A percentile compares a stretch with the other conserved stretches of the same genome.
phyloP scores from a whole-genome alignment of 2,329 filamentous ascomycete species.

The Aspergillus transmontanensis region DNA sequence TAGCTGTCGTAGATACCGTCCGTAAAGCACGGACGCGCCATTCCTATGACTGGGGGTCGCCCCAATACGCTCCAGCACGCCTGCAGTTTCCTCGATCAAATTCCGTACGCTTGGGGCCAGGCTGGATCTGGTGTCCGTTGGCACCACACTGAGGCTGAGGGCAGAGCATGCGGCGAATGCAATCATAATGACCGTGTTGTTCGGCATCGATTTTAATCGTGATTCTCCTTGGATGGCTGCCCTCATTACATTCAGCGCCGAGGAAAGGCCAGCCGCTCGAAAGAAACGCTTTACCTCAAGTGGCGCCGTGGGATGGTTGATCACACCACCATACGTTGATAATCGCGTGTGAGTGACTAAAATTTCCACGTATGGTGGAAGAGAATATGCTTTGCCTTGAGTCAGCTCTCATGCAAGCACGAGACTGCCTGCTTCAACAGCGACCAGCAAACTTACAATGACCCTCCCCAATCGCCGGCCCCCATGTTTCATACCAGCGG shows the following conservation, averaged over 20 bases:
- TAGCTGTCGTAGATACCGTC: slow-evolving; percentile 56
- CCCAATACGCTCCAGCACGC: slow-evolving; percentile 69
- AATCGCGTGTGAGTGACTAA: slow-evolving; percentile 71
- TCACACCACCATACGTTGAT: slow-evolving; percentile 73
- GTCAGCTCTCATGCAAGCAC: slow-evolving; percentile 29
- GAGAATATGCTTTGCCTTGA: slow-evolving; percentile 46
- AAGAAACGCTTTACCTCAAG: slow-evolving; percentile 73
- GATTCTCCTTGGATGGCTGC: slow-evolving; percentile 72
- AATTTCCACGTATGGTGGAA: slow-evolving; percentile 76
- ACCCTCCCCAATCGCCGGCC: slow-evolving; percentile 57
- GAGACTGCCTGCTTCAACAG: neutral
- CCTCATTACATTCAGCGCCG: slow-evolving; percentile 73
- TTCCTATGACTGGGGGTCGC: slow-evolving; percentile 67
- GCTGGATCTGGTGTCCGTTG: slow-evolving; percentile 57
- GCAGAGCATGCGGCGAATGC: slow-evolving; percentile 73
- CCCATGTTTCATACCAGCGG: slow-evolving; percentile 67
- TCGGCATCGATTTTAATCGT: slow-evolving; percentile 73
- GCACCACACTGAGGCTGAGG: slow-evolving; percentile 63
- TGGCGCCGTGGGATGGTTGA: slow-evolving; percentile 73
- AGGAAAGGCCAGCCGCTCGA: slow-evolving; percentile 69
- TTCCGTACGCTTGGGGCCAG: slow-evolving; percentile 65
- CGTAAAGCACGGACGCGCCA: slow-evolving; percentile 65
- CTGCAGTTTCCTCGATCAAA: slow-evolving; percentile 68
- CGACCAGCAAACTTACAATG: slow-evolving; percentile 43
- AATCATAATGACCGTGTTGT: slow-evolving; percentile 79